Evolutionary conservation across 257 asterid genomes (phyloP).

Genomic region (Ballota nigra): DNA sequence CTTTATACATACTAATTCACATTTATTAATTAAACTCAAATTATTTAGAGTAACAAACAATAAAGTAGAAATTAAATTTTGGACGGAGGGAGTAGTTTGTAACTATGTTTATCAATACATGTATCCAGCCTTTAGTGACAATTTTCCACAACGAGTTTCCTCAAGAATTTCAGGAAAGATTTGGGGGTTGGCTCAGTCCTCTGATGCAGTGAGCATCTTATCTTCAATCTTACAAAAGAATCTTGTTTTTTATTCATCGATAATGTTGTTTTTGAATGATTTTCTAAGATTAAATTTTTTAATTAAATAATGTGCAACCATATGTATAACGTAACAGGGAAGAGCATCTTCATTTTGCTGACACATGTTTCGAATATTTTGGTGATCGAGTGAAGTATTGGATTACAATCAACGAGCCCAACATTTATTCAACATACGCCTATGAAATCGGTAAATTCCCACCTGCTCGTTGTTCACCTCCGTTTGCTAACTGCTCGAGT

Average conservation of each 20-base stretch:
- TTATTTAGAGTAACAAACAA: too few relatives aligned
- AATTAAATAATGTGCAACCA: too few relatives aligned
- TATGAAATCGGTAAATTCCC: constrained; percentile 52
- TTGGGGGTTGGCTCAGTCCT: constrained; percentile 76
- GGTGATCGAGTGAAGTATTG: constrained; percentile 72
- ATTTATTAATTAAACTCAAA: too few relatives aligned
- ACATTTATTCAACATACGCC: constrained; percentile 42
- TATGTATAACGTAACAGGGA: constrained; percentile 41
- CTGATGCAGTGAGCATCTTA: constrained; percentile 59
- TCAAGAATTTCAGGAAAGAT: constrained; percentile 64
- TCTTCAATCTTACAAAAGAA: neutral
- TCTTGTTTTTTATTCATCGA: neutral
- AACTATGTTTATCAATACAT: constrained; percentile 25
- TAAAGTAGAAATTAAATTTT: too few relatives aligned
- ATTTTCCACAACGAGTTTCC: constrained; percentile 71
- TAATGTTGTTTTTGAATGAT: neutral
- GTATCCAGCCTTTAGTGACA: constrained; percentile 75
- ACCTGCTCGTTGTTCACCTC: constrained; percentile 69
- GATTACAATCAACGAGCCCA: constrained; percentile 68
- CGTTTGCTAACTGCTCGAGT: constrained; percentile 62
- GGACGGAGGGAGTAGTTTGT: neutral
- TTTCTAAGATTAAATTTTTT: too few relatives aligned
- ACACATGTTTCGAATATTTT: constrained; percentile 53
- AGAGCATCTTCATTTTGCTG: constrained; percentile 54
- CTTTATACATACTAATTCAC: too few relatives aligned